Percentiles rank a stretch among this genome's conserved stretches.
Conservation (phyloP, 2,329 filamentous ascomycete genomes). For the Chalara sp. region DNA sequence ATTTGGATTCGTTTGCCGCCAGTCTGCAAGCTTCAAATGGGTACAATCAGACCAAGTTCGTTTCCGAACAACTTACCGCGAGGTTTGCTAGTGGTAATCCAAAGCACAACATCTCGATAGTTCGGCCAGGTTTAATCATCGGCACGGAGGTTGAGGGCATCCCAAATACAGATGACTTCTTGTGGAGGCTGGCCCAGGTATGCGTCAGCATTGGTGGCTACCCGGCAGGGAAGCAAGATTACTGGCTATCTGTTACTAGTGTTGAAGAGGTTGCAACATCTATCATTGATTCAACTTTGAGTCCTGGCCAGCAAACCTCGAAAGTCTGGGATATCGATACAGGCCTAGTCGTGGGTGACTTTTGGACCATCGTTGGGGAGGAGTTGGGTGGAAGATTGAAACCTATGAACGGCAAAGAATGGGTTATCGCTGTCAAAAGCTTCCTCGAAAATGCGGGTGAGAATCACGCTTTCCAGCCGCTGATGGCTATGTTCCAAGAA, state of each 20-base stretch:
- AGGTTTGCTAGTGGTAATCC: neutral
- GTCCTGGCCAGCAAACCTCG: too few relatives aligned
- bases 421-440: too few relatives aligned
- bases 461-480: too few relatives aligned
- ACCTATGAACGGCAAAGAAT: too few relatives aligned
- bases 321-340: too few relatives aligned
- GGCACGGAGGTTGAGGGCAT: constrained; percentile 16
- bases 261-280: constrained; percentile 7
- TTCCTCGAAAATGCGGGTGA: too few relatives aligned
- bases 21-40: constrained; percentile 63
- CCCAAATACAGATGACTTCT: constrained; percentile 20
- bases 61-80: constrained; percentile 50
- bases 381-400: too few relatives aligned
- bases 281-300: neutral
- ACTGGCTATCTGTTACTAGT: constrained; percentile 15
- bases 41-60: constrained; percentile 87
- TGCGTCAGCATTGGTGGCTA: constrained; percentile 13
- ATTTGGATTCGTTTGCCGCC: constrained; percentile 33
- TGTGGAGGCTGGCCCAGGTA: constrained; percentile 19
- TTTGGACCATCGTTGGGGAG: too few relatives aligned
- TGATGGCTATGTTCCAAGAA: too few relatives aligned
- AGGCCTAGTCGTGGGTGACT: too few relatives aligned
- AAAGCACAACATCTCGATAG: constrained; percentile 5
- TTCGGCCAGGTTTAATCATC: constrained; percentile 20
- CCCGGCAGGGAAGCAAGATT: constrained; percentile 5